Percentiles rank a stretch among this genome's conserved stretches.
Conservation (phyloP, 192 early-diverging fungal genomes). For the Gorgonomyces haynaldii region DNA sequence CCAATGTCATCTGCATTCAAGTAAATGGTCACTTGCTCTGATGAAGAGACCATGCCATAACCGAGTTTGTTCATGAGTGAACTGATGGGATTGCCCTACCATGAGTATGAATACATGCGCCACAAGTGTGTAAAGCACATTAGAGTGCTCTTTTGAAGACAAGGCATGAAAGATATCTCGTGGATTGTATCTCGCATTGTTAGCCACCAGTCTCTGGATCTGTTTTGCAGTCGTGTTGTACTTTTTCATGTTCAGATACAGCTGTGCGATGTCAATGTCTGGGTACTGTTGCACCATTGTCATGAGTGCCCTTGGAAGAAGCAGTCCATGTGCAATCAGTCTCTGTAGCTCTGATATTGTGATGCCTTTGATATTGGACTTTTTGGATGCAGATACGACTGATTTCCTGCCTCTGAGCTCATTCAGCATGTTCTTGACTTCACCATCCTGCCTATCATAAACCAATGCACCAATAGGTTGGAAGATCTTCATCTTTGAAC, state of each 20-base stretch:
- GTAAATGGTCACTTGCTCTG: conserved; percentile 1
- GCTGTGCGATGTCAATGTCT: conserved; percentile 19
- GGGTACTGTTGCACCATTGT: conserved; percentile 30
- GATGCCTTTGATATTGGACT: conserved; percentile 12
- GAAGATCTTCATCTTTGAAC: conserved; percentile 39
- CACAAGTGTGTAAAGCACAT: conserved; percentile 15
- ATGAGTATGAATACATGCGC: conserved; percentile 1
- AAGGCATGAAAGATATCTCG: conserved; percentile 36
- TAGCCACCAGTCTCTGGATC: conserved; percentile 31
- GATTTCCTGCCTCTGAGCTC: too few species aligned
- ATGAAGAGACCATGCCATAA: conserved; percentile 9
- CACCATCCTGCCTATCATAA: conserved; percentile 2
- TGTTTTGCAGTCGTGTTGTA: conserved; percentile 22
- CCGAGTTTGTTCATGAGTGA: conserved; percentile 23
- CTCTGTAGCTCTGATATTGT: conserved; percentile 34
- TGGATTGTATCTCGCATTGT: conserved; percentile 28
- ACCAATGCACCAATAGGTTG: conserved; percentile 27
- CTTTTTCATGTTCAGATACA: conserved; percentile 37
- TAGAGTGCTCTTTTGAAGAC: conserved; percentile 11
- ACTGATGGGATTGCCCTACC: conserved; percentile 24
- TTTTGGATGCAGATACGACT: conserved; percentile 8
- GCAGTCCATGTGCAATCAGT: conserved; percentile 40
- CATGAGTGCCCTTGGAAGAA: conserved; percentile 30
- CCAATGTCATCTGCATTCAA: neutral
- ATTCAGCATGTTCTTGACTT: conserved; percentile 3